These are phyloP conservation scores for Pleodorina starrii DNA, from an alignment of 139 green algal genomes.

Conservation along the genomic window DNA sequence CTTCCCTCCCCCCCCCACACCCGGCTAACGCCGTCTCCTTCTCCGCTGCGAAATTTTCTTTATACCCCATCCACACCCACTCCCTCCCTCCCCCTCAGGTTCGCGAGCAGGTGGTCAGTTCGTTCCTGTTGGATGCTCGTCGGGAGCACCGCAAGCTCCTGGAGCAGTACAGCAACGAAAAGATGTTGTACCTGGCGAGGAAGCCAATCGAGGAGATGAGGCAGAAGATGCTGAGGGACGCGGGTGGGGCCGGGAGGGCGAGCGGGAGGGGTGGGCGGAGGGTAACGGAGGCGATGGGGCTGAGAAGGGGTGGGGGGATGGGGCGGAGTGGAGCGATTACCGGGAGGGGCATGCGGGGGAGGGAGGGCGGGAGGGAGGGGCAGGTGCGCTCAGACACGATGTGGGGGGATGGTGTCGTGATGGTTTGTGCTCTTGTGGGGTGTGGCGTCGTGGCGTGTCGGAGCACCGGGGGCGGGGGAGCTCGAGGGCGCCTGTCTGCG, in stretches of 20 bases:
- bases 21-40: too few species aligned
- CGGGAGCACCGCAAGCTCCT: constrained; percentile 34
- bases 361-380: not conserved
- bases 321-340: not conserved
- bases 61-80: too few species aligned
- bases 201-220: constrained; percentile 57
- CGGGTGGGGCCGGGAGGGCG: not conserved
- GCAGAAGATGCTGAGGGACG: constrained; percentile 44
- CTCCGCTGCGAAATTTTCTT: too few species aligned
- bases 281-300: not conserved
- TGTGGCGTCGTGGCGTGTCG: too few species aligned
- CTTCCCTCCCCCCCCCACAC: too few species aligned
- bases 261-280: not conserved
- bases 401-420: not conserved
- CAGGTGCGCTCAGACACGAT: not conserved
- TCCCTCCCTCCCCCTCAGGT: constrained; percentile 5
- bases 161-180: constrained; percentile 39
- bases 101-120: constrained; percentile 22
- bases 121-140: constrained; percentile 17
- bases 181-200: constrained; percentile 42
- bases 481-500: too few species aligned
- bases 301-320: not conserved
- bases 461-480: too few species aligned
- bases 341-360: not conserved
- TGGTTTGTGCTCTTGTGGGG: not conserved